These are phyloP conservation scores for Rubroshorea leprosula DNA, from an alignment of 345 rosid species.

Conservation along the genomic window DNA sequence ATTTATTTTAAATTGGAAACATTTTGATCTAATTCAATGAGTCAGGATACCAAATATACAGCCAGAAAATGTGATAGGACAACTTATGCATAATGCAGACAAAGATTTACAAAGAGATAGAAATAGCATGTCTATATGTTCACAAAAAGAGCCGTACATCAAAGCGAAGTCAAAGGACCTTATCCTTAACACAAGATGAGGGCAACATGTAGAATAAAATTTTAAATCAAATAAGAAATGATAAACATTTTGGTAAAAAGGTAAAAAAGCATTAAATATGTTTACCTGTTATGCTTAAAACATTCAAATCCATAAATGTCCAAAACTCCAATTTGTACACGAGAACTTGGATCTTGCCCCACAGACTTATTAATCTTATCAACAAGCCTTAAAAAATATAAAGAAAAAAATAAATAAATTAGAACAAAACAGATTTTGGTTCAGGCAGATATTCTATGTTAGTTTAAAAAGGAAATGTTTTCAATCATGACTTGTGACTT, in stretches of 20 bases:
- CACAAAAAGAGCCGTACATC: no score
- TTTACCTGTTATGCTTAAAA: conserved; percentile 81
- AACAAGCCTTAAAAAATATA: conserved; percentile 64
- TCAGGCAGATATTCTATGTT: conserved; percentile 1
- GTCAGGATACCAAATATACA: background rate
- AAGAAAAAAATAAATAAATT: conserved; percentile 13
- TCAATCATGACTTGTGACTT: conserved; percentile 3
- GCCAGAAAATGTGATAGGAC: no score
- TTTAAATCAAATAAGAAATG: background rate
- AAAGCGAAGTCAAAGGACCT: background rate
- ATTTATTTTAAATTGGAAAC: no score
- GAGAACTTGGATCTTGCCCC: conserved; percentile 79
- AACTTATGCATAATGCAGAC: no score
- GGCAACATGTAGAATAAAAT: background rate
- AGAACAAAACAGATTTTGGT: conserved; percentile 14
- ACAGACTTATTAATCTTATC: conserved; percentile 86
- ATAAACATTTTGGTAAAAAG: background rate
- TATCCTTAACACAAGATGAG: background rate
- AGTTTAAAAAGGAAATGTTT: conserved; percentile 1
- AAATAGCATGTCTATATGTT: no score
- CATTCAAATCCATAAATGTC: conserved; percentile 99
- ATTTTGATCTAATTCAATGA: no score
- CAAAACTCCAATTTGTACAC: conserved; percentile 78
- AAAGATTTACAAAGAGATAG: no score
- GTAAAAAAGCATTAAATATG: background rate